Evolutionary conservation across 148 eudicot genomes (phyloP).

Genomic region (Vaccinium myrtillus): DNA sequence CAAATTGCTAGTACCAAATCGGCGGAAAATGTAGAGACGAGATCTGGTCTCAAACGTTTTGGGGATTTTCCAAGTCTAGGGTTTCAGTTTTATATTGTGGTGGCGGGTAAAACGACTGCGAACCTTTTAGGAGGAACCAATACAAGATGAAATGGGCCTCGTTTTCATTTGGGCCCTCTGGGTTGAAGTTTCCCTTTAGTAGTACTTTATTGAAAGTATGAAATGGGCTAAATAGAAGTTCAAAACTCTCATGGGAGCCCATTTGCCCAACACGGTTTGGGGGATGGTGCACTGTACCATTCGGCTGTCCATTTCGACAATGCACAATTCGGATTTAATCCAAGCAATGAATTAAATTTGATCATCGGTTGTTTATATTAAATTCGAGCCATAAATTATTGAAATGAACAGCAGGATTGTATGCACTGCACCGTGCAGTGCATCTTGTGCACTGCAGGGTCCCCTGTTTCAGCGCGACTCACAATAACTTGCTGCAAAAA

Average conservation of each 20-base stretch:
- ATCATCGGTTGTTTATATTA: too few species aligned
- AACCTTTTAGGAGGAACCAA: not conserved
- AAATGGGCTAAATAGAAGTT: not conserved
- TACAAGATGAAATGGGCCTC: not conserved
- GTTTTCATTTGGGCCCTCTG: not conserved
- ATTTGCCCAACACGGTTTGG: not conserved
- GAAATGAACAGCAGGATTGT: too few species aligned
- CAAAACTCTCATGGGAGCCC: not conserved
- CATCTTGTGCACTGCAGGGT: too few species aligned
- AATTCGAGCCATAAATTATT: too few species aligned
- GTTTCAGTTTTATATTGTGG: not conserved
- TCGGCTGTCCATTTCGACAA: too few species aligned
- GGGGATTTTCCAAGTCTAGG: not conserved
- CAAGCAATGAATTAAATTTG: too few species aligned
- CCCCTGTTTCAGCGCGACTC: too few species aligned
- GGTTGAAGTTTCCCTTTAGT: not conserved
- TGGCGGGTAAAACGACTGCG: not conserved
- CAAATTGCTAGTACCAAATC: not conserved
- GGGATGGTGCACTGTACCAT: too few species aligned
- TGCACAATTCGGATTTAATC: too few species aligned
- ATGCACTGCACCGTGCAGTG: too few species aligned
- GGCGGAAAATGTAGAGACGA: not conserved
- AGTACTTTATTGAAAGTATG: not conserved
- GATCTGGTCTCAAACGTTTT: not conserved
- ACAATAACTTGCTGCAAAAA: too few species aligned